Base-by-base conservation (phyloP, 2,329 filamentous ascomycete genomes). In the Thelonectria blattea region DNA sequence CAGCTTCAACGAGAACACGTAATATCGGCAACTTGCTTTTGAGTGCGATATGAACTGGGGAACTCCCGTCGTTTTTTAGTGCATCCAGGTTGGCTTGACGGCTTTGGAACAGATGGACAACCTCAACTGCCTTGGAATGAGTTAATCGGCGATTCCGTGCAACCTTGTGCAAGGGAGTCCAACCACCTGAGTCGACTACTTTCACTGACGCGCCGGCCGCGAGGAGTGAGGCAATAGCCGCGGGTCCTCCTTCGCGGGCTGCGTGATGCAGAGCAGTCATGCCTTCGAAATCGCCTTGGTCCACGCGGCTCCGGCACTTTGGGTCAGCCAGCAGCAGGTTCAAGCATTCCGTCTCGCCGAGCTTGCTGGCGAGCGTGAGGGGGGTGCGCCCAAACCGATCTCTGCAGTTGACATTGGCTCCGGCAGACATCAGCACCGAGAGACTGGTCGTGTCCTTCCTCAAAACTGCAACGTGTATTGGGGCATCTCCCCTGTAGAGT, bases 351-450 rank as follows among this genome's bases (percentile, higher is more conserved):
- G 45, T 10, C 1, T 12, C 15, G 10, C 18, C 9, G n/a, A 10
- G 6, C 1, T 2, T 1, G 14, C 10, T 24, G 12, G 54, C 54
- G 1, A 0, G 0, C 15, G 61, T 41, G 2, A 68, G 60, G 4
- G 58, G 62, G 3, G 60, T 61, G 0, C 0, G 0, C 0, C 45
- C 17, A 0, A 0, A 0, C 2, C 0, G 3, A 18, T 1, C 0
- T 5, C 2, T 30, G 7, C 34, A 18, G 2, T 62, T 60, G 15
- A 58, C 0, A 3, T 68, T 6, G 2, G 65, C 63, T 0, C 42
- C 45, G 10, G 48, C 58, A 0, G 6, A 37, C 0, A 66, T 50
- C 11, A 68, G 32, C 15, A 60, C 24, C 22, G 55, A 30, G 0
- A 65, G 6, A 8, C 27, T 52, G 0, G 39, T 2, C 0, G 11